phyloP scores from a whole-genome alignment of 495 filamentous ascomycete genomes.

The Bacidia rubella region DNA sequence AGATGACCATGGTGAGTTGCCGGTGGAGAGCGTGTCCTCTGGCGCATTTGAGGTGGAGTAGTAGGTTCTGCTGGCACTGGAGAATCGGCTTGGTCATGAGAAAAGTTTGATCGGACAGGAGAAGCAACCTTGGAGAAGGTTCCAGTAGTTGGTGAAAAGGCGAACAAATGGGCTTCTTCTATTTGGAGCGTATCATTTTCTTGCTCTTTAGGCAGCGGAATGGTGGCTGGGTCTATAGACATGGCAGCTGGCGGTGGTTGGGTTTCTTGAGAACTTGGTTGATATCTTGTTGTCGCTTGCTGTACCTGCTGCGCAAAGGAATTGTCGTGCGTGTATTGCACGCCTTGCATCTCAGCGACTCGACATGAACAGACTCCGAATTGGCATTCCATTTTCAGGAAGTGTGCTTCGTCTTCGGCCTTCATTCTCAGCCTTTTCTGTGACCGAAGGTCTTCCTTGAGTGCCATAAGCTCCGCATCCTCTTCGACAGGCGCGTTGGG shows the following conservation, averaged over 20 bases:
- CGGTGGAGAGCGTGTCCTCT: neutral
- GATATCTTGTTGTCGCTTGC: neutral
- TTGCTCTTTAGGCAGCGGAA: neutral
- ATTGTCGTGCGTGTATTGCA: constrained; percentile 36
- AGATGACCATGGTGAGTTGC: constrained; percentile 2
- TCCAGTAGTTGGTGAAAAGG: constrained; percentile 36
- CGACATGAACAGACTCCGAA: constrained; percentile 58
- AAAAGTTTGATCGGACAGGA: constrained; percentile 13
- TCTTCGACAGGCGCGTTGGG: constrained; percentile 23
- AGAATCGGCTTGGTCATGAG: constrained; percentile 4
- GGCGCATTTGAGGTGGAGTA: neutral
- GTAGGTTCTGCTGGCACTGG: neutral
- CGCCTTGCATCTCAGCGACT: constrained; percentile 36
- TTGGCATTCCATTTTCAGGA: constrained; percentile 68
- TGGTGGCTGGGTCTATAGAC: neutral
- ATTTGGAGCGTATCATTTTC: neutral
- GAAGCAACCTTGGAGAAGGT: constrained; percentile 32
- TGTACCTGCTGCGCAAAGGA: neutral
- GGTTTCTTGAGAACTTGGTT: neutral
- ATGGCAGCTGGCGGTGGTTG: no score
- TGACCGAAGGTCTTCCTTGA: constrained; percentile 47
- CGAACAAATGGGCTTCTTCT: constrained; percentile 11
- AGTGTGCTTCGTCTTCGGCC: constrained; percentile 63
- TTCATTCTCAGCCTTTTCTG: constrained; percentile 53
- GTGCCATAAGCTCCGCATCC: constrained; percentile 36